A percentile compares a stretch with the other conserved stretches of the same genome.
Evolutionary conservation across 306 rosid species (phyloP).

Genomic region (Prunus mongolica): DNA sequence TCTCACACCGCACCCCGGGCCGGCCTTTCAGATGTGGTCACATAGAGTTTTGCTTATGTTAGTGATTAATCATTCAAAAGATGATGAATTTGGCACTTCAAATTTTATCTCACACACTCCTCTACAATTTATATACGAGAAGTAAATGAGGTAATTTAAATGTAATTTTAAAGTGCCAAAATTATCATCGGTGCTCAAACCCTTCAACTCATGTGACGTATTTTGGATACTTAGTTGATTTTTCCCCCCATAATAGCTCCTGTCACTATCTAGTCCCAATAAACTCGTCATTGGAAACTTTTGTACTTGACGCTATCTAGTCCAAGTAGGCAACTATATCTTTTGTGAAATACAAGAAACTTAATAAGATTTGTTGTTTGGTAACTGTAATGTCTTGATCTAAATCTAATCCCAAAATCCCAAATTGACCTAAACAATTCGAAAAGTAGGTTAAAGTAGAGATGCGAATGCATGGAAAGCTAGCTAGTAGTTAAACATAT

Average conservation of each 20-base stretch:
- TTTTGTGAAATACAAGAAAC: background rate
- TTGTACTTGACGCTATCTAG: background rate
- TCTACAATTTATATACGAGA: no score
- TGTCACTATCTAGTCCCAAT: background rate
- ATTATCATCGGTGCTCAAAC: background rate
- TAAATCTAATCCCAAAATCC: slow-evolving; percentile 1
- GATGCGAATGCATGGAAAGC: slow-evolving; percentile 4
- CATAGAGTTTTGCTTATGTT: no score
- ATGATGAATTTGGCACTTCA: no score
- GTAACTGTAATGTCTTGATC: background rate
- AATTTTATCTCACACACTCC: no score
- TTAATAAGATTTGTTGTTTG: background rate
- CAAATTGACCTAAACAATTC: background rate
- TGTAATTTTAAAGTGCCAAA: no score
- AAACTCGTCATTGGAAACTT: background rate
- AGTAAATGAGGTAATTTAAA: no score
- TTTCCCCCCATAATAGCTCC: background rate
- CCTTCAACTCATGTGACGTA: background rate
- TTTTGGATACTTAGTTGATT: background rate
- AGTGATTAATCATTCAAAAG: no score
- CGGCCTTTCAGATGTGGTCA: no score
- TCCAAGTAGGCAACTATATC: background rate
- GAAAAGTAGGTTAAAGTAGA: background rate
- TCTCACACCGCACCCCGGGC: no score
- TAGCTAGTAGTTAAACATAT: slow-evolving; percentile 2